Evolutionary conservation across 2,329 filamentous ascomycete species (phyloP).

Genomic region (Tolypocladium paradoxum): DNA sequence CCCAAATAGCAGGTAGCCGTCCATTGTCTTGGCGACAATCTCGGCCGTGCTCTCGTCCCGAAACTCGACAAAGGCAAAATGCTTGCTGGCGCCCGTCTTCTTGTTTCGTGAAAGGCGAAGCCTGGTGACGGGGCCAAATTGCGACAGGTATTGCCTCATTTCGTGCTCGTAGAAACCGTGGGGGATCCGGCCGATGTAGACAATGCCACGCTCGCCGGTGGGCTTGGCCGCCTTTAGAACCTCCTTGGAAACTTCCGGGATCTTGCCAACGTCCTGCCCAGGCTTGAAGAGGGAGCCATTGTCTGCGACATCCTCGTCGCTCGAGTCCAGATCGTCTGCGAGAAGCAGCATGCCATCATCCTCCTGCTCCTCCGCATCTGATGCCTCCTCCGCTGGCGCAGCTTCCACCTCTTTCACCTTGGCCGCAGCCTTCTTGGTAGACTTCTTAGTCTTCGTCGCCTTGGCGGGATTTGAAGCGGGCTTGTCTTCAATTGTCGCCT

Average conservation of each 20-base stretch:
- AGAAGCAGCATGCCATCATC: slow-evolving; percentile 32
- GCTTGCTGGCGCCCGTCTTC: slow-evolving; percentile 81
- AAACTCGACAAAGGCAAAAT: slow-evolving; percentile 94
- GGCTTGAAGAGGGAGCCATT: slow-evolving; percentile 28
- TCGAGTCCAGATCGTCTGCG: slow-evolving; percentile 32
- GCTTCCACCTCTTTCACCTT: slow-evolving; percentile 13
- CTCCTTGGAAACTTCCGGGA: slow-evolving; percentile 36
- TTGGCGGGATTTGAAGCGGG: slow-evolving; percentile 12
- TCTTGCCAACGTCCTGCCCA: slow-evolving; percentile 40
- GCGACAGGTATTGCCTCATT: slow-evolving; percentile 85
- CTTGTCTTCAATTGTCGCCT: slow-evolving; percentile 12
- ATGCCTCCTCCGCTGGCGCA: slow-evolving; percentile 18
- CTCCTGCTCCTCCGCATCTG: slow-evolving; percentile 27
- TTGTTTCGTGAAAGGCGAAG: slow-evolving; percentile 85
- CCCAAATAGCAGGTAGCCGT: slow-evolving; percentile 92
- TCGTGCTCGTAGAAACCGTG: slow-evolving; percentile 95
- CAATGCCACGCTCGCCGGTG: slow-evolving; percentile 56
- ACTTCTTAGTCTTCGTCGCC: slow-evolving; percentile 19
- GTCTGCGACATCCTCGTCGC: slow-evolving; percentile 29
- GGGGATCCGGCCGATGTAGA: slow-evolving; percentile 85
- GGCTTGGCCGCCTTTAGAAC: slow-evolving; percentile 30
- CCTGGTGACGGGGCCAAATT: slow-evolving; percentile 74
- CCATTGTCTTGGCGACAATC: slow-evolving; percentile 91
- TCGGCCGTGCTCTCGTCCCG: slow-evolving; percentile 65
- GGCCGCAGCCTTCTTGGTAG: slow-evolving; percentile 15